phyloP scores from a whole-genome alignment of 202 grass and related monocot species.

The Alloteropsis angusta region DNA sequence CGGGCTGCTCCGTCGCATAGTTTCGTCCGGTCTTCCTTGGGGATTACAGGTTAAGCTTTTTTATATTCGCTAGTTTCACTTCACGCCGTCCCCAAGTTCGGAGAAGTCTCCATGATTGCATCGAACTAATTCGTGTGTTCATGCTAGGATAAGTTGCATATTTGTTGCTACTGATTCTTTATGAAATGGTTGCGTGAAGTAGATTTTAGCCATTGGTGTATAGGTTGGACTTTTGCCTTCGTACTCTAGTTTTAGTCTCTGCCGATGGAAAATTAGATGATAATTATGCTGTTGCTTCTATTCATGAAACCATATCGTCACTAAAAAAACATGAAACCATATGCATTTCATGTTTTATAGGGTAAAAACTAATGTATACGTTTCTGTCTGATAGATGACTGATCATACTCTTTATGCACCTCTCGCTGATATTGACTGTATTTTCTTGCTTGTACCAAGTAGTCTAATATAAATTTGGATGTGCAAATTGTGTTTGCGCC shows the following conservation, averaged over 20 bases:
- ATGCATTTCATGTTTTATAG: background rate
- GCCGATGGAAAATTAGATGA: background rate
- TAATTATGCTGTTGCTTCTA: background rate
- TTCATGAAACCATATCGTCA: background rate
- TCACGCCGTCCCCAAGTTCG: background rate
- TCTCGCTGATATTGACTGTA: background rate
- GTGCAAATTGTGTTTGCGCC: background rate
- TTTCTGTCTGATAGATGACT: background rate
- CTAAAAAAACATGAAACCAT: background rate
- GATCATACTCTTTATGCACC: background rate
- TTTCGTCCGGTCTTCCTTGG: background rate
- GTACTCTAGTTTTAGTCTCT: background rate
- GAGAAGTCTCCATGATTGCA: background rate
- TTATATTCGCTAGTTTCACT: background rate
- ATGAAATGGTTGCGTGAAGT: background rate
- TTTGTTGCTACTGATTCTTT: background rate
- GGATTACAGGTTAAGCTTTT: slow-evolving; percentile 7
- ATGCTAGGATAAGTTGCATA: background rate
- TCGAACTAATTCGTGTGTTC: background rate
- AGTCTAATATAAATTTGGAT: background rate
- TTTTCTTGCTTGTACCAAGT: background rate
- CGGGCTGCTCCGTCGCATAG: background rate
- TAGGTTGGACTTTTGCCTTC: background rate
- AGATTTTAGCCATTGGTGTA: background rate
- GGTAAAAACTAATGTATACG: background rate